Base-by-base conservation (phyloP, 1,284 basidiomycete genomes). In the Cutaneotrichosporon spelunceum region DNA sequence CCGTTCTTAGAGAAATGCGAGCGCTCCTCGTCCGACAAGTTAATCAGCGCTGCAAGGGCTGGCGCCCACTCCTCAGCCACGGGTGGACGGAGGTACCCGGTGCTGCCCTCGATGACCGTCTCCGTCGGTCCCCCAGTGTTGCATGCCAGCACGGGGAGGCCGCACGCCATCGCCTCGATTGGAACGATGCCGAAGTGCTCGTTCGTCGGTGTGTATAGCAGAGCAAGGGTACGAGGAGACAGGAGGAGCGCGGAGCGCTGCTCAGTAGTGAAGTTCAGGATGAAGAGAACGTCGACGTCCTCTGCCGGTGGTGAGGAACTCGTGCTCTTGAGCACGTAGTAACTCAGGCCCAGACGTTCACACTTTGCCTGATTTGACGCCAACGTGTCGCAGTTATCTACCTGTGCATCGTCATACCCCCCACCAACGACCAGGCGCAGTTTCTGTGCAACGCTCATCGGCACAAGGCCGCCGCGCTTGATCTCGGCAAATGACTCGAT, bases 181-280 rank as follows among this genome's bases (percentile, higher is more conserved):
- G 95, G 95, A 0, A 90, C 94, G 69, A 99, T 98, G 2, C 95
- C 95, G 74, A 99, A 96, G 77, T 99, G 95, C 74, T 99, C 95
- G 76, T 96, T 94, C 2, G 85, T 82, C 0, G 96, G 95, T 0
- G 96, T 99, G 77, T 99, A 99, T 4, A 98, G 83, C 0, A 99
- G 82, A 0, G 85, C 88, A 11, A 85, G 79, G 0, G 90, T 91
- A 2, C 83, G 66, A 0, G 85, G 73, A 1, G 85, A 82, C 16
- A 82, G 84, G 23, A 96, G 85, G 2, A 93, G 83, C 8, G 87
- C 86, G 0, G 88, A 86, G 33, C 91, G 87, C 72, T 95, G 92
- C 0, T 82, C 70, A 1, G 87, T 88, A 1, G 88, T 87, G 76
- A 94, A 92, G 79, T 94, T 95, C 62, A 93, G 85, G 11, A 96